A percentile compares a stretch with the other conserved stretches of the same genome.
These are phyloP conservation scores for Fusarium luffae DNA, from an alignment of 2,329 filamentous ascomycete species.

Conservation along the genomic window DNA sequence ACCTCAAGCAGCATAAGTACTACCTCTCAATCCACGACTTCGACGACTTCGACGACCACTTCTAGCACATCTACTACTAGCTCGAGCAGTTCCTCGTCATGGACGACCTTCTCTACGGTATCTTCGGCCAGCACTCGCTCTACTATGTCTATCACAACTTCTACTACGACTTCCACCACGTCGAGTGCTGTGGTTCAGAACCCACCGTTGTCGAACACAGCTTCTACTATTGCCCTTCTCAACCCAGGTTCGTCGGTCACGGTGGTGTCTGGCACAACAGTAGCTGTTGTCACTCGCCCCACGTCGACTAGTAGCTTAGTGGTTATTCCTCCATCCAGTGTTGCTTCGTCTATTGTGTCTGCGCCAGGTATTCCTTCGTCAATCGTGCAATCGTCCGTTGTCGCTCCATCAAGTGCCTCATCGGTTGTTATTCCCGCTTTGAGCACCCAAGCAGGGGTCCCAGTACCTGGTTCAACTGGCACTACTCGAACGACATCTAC, in stretches of 20 bases:
- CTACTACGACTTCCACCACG: neutral
- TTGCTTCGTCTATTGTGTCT: neutral
- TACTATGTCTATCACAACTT: neutral
- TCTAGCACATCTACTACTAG: neutral
- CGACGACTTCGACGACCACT: neutral
- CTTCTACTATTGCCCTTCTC: neutral
- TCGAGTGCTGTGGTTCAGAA: neutral
- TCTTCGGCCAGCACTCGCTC: conserved; percentile 8
- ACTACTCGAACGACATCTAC: neutral
- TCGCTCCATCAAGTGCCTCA: neutral
- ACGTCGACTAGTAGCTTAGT: conserved; percentile 31
- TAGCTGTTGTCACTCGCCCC: conserved; percentile 37
- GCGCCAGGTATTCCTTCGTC: conserved; percentile 4
- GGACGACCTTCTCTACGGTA: neutral
- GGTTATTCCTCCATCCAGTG: conserved; percentile 1
- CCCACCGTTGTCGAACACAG: neutral
- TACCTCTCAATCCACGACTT: neutral
- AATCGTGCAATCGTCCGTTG: fast-evolving
- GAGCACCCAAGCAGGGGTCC: neutral
- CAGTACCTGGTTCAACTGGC: neutral
- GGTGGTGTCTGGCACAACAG: neutral
- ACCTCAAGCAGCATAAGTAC: neutral
- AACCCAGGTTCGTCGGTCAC: conserved; percentile 33
- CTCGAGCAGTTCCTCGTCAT: neutral
- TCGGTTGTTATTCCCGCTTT: neutral